phyloP scores from a whole-genome alignment of 495 filamentous ascomycete species.

The Paragyromitra xinjiangensis region DNA sequence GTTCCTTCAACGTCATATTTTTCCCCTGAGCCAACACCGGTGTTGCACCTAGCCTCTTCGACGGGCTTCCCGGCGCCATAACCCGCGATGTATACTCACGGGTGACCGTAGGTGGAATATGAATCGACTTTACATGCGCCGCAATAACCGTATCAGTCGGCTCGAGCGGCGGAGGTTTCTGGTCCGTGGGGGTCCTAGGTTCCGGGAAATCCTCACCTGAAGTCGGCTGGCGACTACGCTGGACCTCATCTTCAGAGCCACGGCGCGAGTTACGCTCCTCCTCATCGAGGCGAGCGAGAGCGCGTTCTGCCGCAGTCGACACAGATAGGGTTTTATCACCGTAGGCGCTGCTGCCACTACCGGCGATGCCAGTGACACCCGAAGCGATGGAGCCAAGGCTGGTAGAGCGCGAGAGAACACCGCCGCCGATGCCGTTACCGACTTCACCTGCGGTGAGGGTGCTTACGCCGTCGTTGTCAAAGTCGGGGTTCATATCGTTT shows the following conservation, averaged over 20 bases:
- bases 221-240: constrained; percentile 59
- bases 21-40: constrained; percentile 72
- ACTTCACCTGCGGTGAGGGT: constrained; percentile 45
- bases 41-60: constrained; percentile 66
- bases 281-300: constrained; percentile 70
- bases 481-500: constrained; percentile 44
- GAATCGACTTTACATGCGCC: constrained; percentile 84
- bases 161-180: constrained; percentile 64
- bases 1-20: constrained; percentile 93
- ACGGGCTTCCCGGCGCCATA: constrained; percentile 63
- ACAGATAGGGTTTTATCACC: constrained; percentile 44
- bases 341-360: constrained; percentile 60
- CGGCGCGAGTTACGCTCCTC: constrained; percentile 63
- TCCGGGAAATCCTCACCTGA: constrained; percentile 58
- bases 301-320: constrained; percentile 62
- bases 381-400: constrained; percentile 97
- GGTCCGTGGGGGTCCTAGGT: constrained; percentile 63
- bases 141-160: constrained; percentile 90
- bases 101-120: constrained; percentile 87
- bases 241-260: constrained; percentile 40
- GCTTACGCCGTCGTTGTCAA: constrained; percentile 51
- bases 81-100: constrained; percentile 72
- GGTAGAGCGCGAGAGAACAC: constrained; percentile 74
- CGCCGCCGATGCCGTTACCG: constrained; percentile 30
- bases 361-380: constrained; percentile 79